Evolutionary conservation across 495 filamentous ascomycete species (phyloP).

Genomic region (Neurospora pannonica): DNA sequence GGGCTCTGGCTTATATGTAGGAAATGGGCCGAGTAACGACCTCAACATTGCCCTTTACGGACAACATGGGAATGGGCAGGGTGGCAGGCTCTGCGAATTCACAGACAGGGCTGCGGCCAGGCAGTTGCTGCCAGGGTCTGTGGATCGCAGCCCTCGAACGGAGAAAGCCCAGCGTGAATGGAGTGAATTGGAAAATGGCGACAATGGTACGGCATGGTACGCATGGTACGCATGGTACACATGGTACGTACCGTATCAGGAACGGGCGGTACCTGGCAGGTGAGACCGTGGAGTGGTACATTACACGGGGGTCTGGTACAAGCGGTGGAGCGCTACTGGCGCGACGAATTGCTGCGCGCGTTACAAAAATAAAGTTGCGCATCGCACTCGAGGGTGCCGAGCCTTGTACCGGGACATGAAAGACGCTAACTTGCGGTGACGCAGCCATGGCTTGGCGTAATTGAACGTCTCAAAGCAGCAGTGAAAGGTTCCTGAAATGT

Average conservation of each 20-base stretch:
- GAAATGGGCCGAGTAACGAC: conserved; percentile 14
- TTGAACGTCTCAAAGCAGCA: conserved; percentile 11
- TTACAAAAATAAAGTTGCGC: conserved; percentile 9
- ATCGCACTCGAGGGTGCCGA: neutral
- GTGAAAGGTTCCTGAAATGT: neutral
- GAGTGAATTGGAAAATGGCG: neutral
- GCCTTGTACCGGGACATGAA: conserved; percentile 11
- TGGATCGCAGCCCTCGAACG: conserved; percentile 8
- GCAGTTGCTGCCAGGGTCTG: conserved; percentile 11
- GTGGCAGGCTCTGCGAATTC: conserved; percentile 11
- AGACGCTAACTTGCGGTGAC: conserved; percentile 28
- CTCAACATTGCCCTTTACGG: conserved; percentile 24
- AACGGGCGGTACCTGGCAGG: conserved; percentile 13
- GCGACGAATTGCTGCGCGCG: conserved; percentile 1
- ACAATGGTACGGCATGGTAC: neutral
- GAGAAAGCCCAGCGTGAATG: neutral
- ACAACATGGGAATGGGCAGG: conserved; percentile 12
- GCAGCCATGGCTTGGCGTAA: conserved; percentile 25
- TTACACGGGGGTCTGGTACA: conserved; percentile 8
- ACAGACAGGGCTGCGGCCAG: conserved; percentile 23
- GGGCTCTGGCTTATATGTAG: conserved; percentile 33
- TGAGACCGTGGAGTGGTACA: conserved; percentile 12
- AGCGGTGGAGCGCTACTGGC: neutral
- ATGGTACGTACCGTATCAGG: neutral
- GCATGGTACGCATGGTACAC: neutral